Evolutionary conservation across 2,329 filamentous ascomycete species (phyloP).

Genomic region (Microcyclospora pomicola): DNA sequence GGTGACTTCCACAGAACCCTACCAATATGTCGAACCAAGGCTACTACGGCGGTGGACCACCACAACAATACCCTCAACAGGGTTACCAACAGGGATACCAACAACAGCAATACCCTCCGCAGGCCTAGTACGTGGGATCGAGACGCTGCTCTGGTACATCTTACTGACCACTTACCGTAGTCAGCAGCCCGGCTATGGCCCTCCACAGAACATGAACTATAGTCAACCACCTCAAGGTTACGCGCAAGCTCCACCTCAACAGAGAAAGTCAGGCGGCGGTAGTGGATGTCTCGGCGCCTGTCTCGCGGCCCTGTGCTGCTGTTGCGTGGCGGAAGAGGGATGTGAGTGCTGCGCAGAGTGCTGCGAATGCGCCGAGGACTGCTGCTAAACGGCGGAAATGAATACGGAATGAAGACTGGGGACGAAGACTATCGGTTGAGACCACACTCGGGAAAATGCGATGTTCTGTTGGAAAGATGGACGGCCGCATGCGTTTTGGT

Average conservation of each 20-base stretch:
- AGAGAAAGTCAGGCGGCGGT: constrained; percentile 24
- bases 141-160: neutral
- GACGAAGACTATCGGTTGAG: no score
- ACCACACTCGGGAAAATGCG: no score
- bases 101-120: constrained; percentile 23
- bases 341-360: constrained; percentile 53
- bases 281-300: constrained; percentile 39
- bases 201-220: constrained; percentile 11
- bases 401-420: no score
- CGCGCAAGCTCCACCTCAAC: constrained; percentile 16
- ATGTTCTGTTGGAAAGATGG: no score
- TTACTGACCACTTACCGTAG: neutral
- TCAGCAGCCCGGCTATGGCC: constrained; percentile 14
- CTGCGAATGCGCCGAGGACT: constrained; percentile 36
- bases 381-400: constrained; percentile 12
- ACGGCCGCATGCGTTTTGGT: no score
- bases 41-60: constrained; percentile 25
- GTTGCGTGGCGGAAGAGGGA: constrained; percentile 49
- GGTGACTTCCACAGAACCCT: neutral
- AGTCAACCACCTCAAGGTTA: constrained; percentile 21
- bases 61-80: constrained; percentile 12
- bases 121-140: constrained; percentile 18
- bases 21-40: constrained; percentile 29
- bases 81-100: constrained; percentile 1
- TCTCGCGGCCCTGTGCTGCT: constrained; percentile 46